Base-by-base conservation (phyloP, 2,329 filamentous ascomycete genomes). In the Aspergillus oerlinghausenensis region DNA sequence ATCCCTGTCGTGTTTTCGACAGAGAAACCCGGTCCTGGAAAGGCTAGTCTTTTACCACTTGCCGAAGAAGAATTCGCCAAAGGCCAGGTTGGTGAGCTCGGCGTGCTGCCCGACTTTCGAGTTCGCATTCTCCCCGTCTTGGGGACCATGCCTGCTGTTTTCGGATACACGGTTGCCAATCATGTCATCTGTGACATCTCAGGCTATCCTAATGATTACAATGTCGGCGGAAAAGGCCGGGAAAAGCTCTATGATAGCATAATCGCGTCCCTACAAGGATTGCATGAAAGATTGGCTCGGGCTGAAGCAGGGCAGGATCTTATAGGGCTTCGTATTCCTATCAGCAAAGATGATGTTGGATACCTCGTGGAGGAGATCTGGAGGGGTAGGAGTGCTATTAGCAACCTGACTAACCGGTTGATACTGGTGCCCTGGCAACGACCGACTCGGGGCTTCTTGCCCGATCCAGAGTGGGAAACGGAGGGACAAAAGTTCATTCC, bases 91-190 rank as follows among this genome's bases (percentile, higher is more conserved):
- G 88, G 88, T 26, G 92, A 97, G 63, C 81, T 97, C 0, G 89
- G 92, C 47, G 90, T 95, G 0, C 82, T 99, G 51, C 89, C 92
- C 1, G 92, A 96, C 70, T 99, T 99, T 73, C 84, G 94, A 25
- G 90, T 96, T 9, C 84, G 94, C n/a, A 99, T 99, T 56, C 76
- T 99, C 8, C 94, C 94, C 0, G 94, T 99, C 0, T 78, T 99
- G 3, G 94, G 94, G 0, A 99, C 94, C 0, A 97, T 99, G 92
- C 94, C 94, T 0, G 93, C 94, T 2, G 88, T 97, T 0, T 99
- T 99, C 72, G 94, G 94, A 8, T 89, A 97, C 55, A 89, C 88
- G 0, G 85, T 90, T 8, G 94, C 94, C 3, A 99, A 97, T 74
- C 91, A 97, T 70, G 86, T 97, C 58, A 93, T 99, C 62, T 82